These are phyloP conservation scores for Batkoa obscura DNA, from an alignment of 371 early-diverging fungal species.

Conservation along the genomic window DNA sequence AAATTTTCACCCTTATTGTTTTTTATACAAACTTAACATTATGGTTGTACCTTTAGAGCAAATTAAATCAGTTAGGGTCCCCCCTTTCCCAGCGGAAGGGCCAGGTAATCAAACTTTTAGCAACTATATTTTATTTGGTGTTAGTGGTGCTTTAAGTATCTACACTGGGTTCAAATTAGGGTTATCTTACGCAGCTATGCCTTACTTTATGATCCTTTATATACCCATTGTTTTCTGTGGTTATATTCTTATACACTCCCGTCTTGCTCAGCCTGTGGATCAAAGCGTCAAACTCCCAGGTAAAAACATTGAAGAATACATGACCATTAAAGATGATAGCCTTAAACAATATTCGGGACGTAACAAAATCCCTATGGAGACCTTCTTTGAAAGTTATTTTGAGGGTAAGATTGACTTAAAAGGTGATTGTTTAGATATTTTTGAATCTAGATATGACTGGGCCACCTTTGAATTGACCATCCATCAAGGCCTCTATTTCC, in stretches of 20 bases:
- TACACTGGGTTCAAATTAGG: conserved; percentile 31
- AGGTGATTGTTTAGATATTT: conserved; percentile 64
- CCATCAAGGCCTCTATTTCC: conserved; percentile 77
- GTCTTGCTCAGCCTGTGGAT: conserved; percentile 40
- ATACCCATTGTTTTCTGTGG: conserved; percentile 38
- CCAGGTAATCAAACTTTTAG: conserved; percentile 57
- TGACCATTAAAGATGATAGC: conserved; percentile 63
- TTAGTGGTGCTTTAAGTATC: conserved; percentile 35
- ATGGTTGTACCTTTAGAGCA: background rate
- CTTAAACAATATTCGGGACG: conserved; percentile 51
- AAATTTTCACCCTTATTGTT: no score
- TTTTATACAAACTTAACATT: background rate
- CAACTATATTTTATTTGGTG: conserved; percentile 30
- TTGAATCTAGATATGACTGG: conserved; percentile 91
- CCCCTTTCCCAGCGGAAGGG: conserved; percentile 49
- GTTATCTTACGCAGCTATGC: conserved; percentile 30
- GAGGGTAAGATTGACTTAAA: conserved; percentile 83
- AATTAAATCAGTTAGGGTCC: background rate
- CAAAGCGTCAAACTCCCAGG: conserved; percentile 57
- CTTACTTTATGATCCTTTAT: conserved; percentile 31
- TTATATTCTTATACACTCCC: conserved; percentile 33
- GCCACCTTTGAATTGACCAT: conserved; percentile 66
- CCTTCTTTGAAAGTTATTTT: conserved; percentile 89
- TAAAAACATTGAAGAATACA: conserved; percentile 62
- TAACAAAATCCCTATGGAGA: conserved; percentile 88